Evolutionary conservation across 2,329 filamentous ascomycete species (phyloP).

Genomic region (Coniella lustricola): DNA sequence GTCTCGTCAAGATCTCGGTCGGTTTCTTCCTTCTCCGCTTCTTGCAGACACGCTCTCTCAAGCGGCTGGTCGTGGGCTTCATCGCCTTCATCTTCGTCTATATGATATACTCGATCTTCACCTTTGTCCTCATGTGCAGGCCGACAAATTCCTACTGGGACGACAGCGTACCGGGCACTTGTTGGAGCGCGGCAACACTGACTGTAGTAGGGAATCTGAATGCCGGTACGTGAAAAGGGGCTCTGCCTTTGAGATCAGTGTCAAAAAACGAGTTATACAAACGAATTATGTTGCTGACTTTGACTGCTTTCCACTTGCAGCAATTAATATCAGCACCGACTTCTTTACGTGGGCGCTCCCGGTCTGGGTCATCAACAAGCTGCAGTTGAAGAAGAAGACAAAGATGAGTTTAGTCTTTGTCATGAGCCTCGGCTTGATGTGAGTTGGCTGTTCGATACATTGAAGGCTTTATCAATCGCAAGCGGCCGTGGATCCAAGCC

Average conservation of each 20-base stretch:
- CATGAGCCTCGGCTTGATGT: slow-evolving; percentile 1
- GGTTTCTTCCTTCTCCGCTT: slow-evolving; percentile 1
- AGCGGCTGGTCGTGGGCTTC: neutral
- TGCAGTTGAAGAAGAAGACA: neutral
- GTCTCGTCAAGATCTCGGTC: slow-evolving; percentile 2
- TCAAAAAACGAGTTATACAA: too few species aligned
- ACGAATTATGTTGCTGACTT: too few species aligned
- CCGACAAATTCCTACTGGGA: slow-evolving; percentile 1
- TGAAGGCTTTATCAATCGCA: too few species aligned
- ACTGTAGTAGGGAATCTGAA: neutral
- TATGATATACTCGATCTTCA: neutral
- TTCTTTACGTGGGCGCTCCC: neutral
- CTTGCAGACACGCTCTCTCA: neutral
- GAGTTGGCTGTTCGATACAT: neutral
- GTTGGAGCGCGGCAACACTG: neutral
- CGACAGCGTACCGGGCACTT: neutral
- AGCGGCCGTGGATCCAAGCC: too few species aligned
- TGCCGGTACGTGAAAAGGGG: neutral
- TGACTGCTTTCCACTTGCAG: neutral
- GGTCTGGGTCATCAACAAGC: neutral
- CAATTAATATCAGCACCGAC: slow-evolving; percentile 1
- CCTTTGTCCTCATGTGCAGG: neutral
- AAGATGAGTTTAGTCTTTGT: neutral
- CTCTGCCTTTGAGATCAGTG: neutral
- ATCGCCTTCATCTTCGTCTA: neutral